A percentile compares a stretch with the other conserved stretches of the same genome.
Conservation (phyloP, 257 asterid genomes). For the Catharanthus roseus region DNA sequence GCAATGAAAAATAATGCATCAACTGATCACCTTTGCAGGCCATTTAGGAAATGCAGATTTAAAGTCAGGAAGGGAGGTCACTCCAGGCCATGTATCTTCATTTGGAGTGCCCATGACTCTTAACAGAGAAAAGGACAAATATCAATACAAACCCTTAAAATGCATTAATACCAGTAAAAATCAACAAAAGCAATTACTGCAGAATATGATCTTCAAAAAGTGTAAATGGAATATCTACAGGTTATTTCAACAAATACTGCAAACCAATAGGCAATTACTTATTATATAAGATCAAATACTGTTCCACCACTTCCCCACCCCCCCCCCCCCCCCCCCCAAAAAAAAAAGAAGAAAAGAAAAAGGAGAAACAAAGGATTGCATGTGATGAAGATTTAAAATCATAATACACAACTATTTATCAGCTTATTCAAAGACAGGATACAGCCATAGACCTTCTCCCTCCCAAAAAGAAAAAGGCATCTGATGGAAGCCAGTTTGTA, state of each 20-base stretch:
- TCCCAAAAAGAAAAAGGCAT: not conserved
- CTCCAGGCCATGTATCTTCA: constrained; percentile 94
- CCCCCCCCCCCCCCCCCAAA: constrained; percentile 7
- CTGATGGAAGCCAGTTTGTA: not conserved
- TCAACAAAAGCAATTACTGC: not conserved
- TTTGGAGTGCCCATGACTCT: constrained; percentile 96
- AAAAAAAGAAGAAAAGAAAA: not conserved
- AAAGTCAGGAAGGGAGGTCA: constrained; percentile 87
- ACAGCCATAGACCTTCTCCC: no score
- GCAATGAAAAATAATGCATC: not conserved
- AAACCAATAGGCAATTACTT: not conserved
- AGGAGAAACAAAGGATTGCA: not conserved
- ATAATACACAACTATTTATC: no score
- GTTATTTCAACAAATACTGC: not conserved
- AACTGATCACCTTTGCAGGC: constrained; percentile 59
- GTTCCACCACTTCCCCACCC: not conserved
- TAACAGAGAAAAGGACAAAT: constrained; percentile 19
- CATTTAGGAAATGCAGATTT: constrained; percentile 83
- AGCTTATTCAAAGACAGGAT: no score
- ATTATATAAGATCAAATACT: not conserved
- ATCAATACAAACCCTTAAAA: constrained; percentile 5
- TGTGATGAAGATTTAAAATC: no score
- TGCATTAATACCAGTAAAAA: not conserved
- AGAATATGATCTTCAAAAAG: not conserved
- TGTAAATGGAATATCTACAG: not conserved